Base-by-base conservation (phyloP, 2,329 filamentous ascomycete species). In the Tolypocladium inflatum region DNA sequence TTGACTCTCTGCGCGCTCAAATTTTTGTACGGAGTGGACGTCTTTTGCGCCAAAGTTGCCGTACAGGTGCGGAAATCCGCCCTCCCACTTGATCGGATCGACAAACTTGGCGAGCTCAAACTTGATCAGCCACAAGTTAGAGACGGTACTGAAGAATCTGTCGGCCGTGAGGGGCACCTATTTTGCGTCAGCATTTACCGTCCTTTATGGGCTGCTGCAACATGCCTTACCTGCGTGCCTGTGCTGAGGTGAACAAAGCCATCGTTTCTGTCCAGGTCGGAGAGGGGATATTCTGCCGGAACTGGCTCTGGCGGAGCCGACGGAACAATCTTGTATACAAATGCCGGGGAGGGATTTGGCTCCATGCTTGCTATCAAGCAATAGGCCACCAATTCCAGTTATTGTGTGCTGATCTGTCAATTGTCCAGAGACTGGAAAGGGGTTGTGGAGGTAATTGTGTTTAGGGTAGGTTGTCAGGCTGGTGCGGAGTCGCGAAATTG, bases 171-270 rank as follows among this genome's bases (percentile, higher is more conserved):
- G 68, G 26, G 78, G 77, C 35, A 79, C 68, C 78, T 80, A 19
- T 15, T 1, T 38, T 45, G 52, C 56, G 10, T 48, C 2, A 51
- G 48, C 59, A 30, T 41, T 26, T 33, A 3, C 15, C 23, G 10
- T 19, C 8, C 15, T 8, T 19, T 15, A 8, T 39, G 2, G 23
- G 23, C 13, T 5, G 17, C 21, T 5, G 17, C 21, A 26, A 1
- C n/a, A 19, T 15, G 43, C 60, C 67, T 64, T 66, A 80, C 80
- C 73, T 86, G 84, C 42, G 71, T 70, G 2, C 78, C 75, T 0
- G 79, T 81, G 66, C 83, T 86, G 19, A 87, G 68, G 63, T 87
- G 84, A 38, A 87, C 73, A 69, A 84, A 87, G 54, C 83, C 83
- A 65, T 86, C 83, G 41, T 80, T 76, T 62, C 71, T 69, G 68